Evolutionary conservation across 2,329 filamentous ascomycete genomes (phyloP).

Genomic region (Iodosphaeria phyllophila): DNA sequence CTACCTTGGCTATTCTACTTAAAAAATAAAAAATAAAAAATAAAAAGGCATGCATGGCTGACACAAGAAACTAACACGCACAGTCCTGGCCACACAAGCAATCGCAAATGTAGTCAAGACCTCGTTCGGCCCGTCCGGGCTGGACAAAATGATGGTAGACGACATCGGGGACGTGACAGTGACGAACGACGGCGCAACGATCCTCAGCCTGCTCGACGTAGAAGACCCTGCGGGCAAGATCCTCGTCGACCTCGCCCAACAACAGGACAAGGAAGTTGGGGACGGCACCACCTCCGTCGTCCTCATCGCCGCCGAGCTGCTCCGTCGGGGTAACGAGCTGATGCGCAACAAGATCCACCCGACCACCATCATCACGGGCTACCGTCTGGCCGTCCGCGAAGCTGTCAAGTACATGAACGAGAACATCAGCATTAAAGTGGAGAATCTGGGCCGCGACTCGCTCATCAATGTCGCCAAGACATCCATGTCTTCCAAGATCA

Average conservation of each 20-base stretch:
- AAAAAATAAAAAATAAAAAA: too few species aligned
- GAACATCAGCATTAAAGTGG: constrained; percentile 91
- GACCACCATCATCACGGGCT: constrained; percentile 97
- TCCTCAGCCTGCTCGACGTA: constrained; percentile 84
- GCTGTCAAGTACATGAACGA: constrained; percentile 98
- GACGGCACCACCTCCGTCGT: constrained; percentile 97
- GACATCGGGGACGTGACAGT: constrained; percentile 99
- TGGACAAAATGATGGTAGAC: constrained; percentile 99
- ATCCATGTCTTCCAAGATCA: constrained; percentile 98
- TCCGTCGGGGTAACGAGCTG: constrained; percentile 86
- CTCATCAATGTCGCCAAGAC: constrained; percentile 93
- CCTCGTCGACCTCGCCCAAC: constrained; percentile 87
- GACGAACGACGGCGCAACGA: constrained; percentile 96
- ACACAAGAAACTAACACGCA: constrained; percentile 10
- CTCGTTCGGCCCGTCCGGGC: constrained; percentile 88
- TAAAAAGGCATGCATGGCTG: constrained; percentile 3
- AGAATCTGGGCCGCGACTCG: constrained; percentile 75
- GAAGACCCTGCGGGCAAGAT: constrained; percentile 98
- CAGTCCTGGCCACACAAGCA: constrained; percentile 84
- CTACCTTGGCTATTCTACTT: too few species aligned
- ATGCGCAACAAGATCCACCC: constrained; percentile 99
- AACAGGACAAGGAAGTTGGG: constrained; percentile 97
- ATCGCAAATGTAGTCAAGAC: constrained; percentile 99
- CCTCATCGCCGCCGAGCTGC: constrained; percentile 85
- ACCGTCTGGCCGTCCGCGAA: constrained; percentile 85